Percentiles rank a stretch among this genome's conserved stretches.
Evolutionary conservation across 495 filamentous ascomycete genomes (phyloP).

Genomic region (Letharia lupina): DNA sequence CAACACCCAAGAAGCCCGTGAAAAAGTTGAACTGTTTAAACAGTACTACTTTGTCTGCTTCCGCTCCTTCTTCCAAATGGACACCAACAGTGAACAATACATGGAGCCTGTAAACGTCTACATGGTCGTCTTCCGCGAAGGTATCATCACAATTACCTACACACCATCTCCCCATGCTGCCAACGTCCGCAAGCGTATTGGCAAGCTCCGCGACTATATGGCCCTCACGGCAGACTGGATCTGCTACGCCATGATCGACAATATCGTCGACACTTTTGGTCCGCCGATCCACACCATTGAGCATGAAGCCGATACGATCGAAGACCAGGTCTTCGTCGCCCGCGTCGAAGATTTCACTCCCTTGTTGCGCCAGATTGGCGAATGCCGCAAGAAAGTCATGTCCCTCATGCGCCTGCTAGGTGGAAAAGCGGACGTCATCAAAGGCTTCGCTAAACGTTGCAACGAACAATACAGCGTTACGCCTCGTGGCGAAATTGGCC

Average conservation of each 20-base stretch:
- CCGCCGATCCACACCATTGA: slow-evolving; percentile 83
- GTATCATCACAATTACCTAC: slow-evolving; percentile 89
- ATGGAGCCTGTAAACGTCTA: slow-evolving; percentile 93
- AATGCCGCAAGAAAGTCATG: slow-evolving; percentile 89
- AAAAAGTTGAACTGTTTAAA: slow-evolving; percentile 96
- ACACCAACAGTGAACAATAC: slow-evolving; percentile 65
- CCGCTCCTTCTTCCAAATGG: slow-evolving; percentile 79
- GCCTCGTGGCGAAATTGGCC: slow-evolving; percentile 86
- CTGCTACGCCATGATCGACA: slow-evolving; percentile 96
- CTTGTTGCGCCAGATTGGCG: slow-evolving; percentile 82
- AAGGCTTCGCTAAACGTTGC: slow-evolving; percentile 94
- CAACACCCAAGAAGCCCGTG: slow-evolving; percentile 81
- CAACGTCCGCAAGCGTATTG: slow-evolving; percentile 85
- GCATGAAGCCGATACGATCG: slow-evolving; percentile 80
- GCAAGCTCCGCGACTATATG: slow-evolving; percentile 86
- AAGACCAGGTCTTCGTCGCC: slow-evolving; percentile 88
- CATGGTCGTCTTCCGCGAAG: slow-evolving; percentile 93
- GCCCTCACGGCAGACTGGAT: slow-evolving; percentile 94
- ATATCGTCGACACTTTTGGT: slow-evolving; percentile 93
- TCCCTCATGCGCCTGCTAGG: slow-evolving; percentile 83
- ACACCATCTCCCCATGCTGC: slow-evolving; percentile 71
- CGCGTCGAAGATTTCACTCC: slow-evolving; percentile 77
- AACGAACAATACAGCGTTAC: slow-evolving; percentile 94
- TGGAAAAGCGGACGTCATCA: slow-evolving; percentile 95
- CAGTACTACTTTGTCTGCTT: slow-evolving; percentile 98